Conservation (phyloP, 768 basidiomycete genomes). For the Leccinellum albellum region DNA sequence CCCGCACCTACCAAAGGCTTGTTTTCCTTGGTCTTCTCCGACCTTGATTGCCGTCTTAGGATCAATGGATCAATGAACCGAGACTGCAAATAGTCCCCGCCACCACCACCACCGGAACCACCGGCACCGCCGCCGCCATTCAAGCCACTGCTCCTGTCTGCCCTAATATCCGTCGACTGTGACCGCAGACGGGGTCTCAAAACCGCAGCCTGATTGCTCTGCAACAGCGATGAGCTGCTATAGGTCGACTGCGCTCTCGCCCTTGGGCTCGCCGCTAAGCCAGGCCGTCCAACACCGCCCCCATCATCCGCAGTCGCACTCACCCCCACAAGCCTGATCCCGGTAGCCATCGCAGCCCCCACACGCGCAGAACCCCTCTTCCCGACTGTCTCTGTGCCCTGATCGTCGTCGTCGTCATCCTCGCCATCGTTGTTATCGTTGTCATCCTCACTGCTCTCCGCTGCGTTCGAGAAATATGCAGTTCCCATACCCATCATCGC, state of each 20-base stretch:
- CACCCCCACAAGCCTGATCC: constrained; percentile 29
- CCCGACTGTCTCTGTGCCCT: constrained; percentile 50
- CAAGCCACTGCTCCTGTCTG: constrained; percentile 9
- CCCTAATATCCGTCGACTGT: constrained; percentile 35
- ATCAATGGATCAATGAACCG: constrained; percentile 79
- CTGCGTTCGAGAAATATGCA: constrained; percentile 41
- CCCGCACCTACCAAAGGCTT: constrained; percentile 35
- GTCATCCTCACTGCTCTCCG: constrained; percentile 34
- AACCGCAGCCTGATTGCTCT: constrained; percentile 25
- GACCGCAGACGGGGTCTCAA: constrained; percentile 35
- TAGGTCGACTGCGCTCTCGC: constrained; percentile 61
- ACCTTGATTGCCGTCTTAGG: constrained; percentile 58
- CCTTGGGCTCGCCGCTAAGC: constrained; percentile 24
- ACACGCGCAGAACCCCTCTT: constrained; percentile 37
- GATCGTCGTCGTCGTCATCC: neutral
- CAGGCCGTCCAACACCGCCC: constrained; percentile 8
- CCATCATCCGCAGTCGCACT: constrained; percentile 15
- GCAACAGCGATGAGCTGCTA: constrained; percentile 31
- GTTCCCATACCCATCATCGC: constrained; percentile 38
- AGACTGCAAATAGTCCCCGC: constrained; percentile 8
- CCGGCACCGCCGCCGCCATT: neutral
- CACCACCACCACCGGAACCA: no score
- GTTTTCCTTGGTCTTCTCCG: constrained; percentile 39
- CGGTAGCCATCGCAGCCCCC: constrained; percentile 23
- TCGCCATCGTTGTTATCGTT: constrained; percentile 14